phyloP scores from a whole-genome alignment of 2,329 filamentous ascomycete genomes.

The Dactylellina cionopaga region DNA sequence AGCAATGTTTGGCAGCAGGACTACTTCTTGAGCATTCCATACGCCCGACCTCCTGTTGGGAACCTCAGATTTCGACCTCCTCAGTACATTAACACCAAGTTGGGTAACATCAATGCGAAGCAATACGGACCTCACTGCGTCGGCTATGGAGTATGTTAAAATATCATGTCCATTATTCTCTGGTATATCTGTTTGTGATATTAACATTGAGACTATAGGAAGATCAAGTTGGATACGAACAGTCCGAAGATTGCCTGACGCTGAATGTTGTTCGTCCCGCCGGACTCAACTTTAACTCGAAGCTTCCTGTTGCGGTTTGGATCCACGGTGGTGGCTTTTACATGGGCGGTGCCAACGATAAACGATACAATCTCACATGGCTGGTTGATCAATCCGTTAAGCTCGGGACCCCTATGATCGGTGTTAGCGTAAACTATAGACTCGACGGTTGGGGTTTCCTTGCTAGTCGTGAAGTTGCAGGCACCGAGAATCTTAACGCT shows the following conservation, averaged over 20 bases:
- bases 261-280: conserved; percentile 59
- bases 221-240: conserved; percentile 45
- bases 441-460: conserved; percentile 67
- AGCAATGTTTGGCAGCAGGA: conserved; percentile 64
- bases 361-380: conserved; percentile 72
- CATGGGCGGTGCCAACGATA: conserved; percentile 65
- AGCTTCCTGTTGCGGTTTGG: conserved; percentile 59
- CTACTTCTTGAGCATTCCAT: conserved; percentile 68
- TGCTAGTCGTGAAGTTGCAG: conserved; percentile 62
- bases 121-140: conserved; percentile 58
- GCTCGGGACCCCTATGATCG: conserved; percentile 67
- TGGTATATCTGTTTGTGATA: background rate
- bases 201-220: conserved; percentile 38
- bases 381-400: conserved; percentile 68
- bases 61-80: conserved; percentile 64
- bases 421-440: conserved; percentile 68
- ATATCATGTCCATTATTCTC: conserved; percentile 31
- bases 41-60: conserved; percentile 67
- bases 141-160: conserved; percentile 57
- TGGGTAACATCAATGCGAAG: conserved; percentile 56
- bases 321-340: conserved; percentile 65
- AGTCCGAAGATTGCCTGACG: conserved; percentile 59
- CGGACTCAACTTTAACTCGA: background rate
- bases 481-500: conserved; percentile 67
- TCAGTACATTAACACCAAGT: conserved; percentile 56